Percentiles rank a stretch among this genome's conserved stretches.
Conservation (phyloP, 345 rosid genomes). For the Microcos paniculata region DNA sequence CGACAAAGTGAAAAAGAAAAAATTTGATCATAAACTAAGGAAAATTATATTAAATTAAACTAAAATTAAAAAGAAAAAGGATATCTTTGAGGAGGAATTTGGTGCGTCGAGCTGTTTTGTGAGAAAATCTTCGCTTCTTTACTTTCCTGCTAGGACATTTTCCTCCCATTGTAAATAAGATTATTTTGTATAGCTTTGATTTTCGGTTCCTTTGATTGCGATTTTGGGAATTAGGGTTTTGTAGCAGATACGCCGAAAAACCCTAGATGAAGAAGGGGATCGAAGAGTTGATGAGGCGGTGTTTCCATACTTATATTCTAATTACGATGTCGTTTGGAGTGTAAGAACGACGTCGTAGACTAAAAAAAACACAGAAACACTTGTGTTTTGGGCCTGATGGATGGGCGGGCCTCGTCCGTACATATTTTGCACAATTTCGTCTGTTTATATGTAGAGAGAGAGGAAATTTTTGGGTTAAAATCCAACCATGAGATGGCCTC, state of each 20-base stretch:
- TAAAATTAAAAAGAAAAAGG: slow-evolving; percentile 32
- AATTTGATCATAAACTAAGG: background rate
- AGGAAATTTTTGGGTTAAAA: too few relatives aligned
- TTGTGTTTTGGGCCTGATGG: background rate
- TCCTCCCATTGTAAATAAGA: slow-evolving; percentile 50
- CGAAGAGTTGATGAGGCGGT: background rate
- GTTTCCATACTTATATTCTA: background rate
- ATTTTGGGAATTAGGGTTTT: slow-evolving; percentile 12
- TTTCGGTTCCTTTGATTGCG: background rate
- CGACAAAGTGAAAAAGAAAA: background rate
- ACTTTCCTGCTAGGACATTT: slow-evolving; percentile 83
- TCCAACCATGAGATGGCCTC: too few relatives aligned
- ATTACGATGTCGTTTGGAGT: background rate
- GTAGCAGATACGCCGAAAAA: background rate
- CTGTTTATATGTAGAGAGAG: too few relatives aligned
- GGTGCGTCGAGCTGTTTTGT: slow-evolving; percentile 82
- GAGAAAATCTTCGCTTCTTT: slow-evolving; percentile 92
- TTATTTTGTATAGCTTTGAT: background rate
- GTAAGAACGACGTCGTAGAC: too few relatives aligned
- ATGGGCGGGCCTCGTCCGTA: too few relatives aligned
- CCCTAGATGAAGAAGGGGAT: background rate
- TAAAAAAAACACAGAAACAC: too few relatives aligned
- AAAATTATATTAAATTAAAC: background rate
- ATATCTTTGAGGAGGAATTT: slow-evolving; percentile 84
- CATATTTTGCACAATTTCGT: too few relatives aligned